Evolutionary conservation across 495 filamentous ascomycete genomes (phyloP).

Genomic region (Articulospora tetracladia): DNA sequence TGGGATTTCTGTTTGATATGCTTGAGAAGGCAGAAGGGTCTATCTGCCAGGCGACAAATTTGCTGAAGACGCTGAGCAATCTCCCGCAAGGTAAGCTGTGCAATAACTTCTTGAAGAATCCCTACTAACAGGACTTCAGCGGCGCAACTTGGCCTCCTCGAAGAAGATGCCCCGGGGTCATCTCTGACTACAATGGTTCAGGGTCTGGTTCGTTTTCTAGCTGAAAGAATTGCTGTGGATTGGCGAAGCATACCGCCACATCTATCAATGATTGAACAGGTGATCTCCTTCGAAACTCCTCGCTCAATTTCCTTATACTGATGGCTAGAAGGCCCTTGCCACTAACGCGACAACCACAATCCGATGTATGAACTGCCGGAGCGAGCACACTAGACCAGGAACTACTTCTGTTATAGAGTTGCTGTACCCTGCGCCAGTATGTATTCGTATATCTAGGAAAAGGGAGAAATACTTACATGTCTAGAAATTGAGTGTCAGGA

Average conservation of each 20-base stretch:
- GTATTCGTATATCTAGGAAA: slow-evolving; percentile 1
- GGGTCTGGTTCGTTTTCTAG: slow-evolving; percentile 69
- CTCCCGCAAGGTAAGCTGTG: slow-evolving; percentile 55
- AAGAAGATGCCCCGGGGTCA: slow-evolving; percentile 71
- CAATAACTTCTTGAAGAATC: neutral
- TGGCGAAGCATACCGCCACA: slow-evolving; percentile 58
- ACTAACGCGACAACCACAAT: slow-evolving; percentile 58
- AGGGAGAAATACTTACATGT: slow-evolving; percentile 12
- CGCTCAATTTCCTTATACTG: neutral
- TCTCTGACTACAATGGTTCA: slow-evolving; percentile 73
- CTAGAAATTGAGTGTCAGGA: slow-evolving; percentile 41
- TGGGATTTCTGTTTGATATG: slow-evolving; percentile 98
- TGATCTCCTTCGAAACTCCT: slow-evolving; percentile 18
- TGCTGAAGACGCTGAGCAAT: slow-evolving; percentile 81
- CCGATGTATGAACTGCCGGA: slow-evolving; percentile 76
- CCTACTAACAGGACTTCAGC: slow-evolving; percentile 39
- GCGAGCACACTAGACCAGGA: slow-evolving; percentile 66
- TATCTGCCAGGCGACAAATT: slow-evolving; percentile 96
- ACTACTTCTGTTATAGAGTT: slow-evolving; percentile 77
- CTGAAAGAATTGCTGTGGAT: slow-evolving; percentile 68
- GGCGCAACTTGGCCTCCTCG: slow-evolving; percentile 66
- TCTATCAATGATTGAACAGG: slow-evolving; percentile 54
- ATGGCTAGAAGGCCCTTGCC: slow-evolving; percentile 34
- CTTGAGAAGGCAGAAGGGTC: slow-evolving; percentile 89
- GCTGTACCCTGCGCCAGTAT: slow-evolving; percentile 66